Evolutionary conservation across 352 stramenopile species (phyloP).

Genomic region (Phytopythium chamaehyphon): DNA sequence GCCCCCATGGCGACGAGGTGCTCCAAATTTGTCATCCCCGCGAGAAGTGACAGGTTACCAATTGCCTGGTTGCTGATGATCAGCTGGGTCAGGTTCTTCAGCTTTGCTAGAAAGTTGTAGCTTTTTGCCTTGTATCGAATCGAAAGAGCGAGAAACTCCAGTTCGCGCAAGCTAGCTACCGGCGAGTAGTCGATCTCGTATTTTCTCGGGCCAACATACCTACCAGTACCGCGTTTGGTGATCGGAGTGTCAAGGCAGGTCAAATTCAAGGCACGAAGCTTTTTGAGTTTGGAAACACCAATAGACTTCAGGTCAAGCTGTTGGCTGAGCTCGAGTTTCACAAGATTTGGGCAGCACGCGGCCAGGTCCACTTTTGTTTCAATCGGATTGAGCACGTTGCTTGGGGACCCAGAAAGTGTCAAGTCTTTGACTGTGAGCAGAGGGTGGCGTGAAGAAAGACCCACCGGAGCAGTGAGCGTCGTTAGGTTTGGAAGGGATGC

Average conservation of each 20-base stretch:
- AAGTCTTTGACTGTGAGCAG: background rate
- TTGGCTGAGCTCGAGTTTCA: background rate
- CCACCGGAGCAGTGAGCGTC: background rate
- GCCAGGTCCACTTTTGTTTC: too few relatives aligned
- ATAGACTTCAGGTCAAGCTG: too few relatives aligned
- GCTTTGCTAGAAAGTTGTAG: background rate
- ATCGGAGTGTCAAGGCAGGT: too few relatives aligned
- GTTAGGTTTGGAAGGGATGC: background rate
- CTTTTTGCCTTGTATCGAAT: background rate
- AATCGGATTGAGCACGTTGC: background rate
- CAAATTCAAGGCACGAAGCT: too few relatives aligned
- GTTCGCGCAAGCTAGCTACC: too few relatives aligned
- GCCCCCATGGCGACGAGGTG: background rate
- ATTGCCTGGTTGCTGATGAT: too few relatives aligned
- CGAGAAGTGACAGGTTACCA: too few relatives aligned
- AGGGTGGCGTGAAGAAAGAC: background rate
- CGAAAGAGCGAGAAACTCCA: background rate
- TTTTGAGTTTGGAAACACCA: too few relatives aligned
- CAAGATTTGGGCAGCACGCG: background rate
- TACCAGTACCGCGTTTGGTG: too few relatives aligned
- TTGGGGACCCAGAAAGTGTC: background rate
- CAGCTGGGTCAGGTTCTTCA: background rate
- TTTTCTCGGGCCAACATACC: too few relatives aligned
- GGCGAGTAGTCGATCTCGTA: too few relatives aligned
- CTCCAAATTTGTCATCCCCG: too few relatives aligned